Conservation (phyloP, 1,284 basidiomycete genomes). For the Tilletia walkeri region DNA sequence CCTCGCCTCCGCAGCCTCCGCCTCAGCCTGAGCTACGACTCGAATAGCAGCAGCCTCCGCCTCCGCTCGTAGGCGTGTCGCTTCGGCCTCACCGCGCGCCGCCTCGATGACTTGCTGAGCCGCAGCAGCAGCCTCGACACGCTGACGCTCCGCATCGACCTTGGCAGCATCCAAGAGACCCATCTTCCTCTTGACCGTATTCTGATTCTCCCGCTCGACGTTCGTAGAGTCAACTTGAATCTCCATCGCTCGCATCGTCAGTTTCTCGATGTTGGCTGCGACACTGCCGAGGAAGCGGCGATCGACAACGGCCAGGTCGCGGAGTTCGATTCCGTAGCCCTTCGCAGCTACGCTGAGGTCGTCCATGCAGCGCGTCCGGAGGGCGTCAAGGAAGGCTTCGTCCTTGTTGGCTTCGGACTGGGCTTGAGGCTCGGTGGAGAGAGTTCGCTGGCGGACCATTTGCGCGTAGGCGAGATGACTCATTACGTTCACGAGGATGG, state of each 20-base stretch:
- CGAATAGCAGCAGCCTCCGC: constrained; percentile 71
- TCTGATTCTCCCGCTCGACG: constrained; percentile 77
- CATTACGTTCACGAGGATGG: constrained; percentile 76
- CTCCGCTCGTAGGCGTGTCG: constrained; percentile 68
- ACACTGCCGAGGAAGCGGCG: constrained; percentile 78
- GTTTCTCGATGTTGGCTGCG: constrained; percentile 75
- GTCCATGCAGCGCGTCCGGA: constrained; percentile 76
- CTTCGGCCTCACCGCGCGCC: constrained; percentile 70
- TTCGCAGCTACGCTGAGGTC: constrained; percentile 73
- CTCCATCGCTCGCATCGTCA: constrained; percentile 74
- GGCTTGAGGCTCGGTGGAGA: constrained; percentile 71
- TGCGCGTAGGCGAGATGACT: constrained; percentile 67
- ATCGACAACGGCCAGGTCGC: constrained; percentile 77
- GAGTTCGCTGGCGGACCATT: constrained; percentile 73
- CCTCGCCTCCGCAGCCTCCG: constrained; percentile 51
- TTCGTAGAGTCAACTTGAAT: constrained; percentile 80
- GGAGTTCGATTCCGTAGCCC: constrained; percentile 74
- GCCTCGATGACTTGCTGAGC: constrained; percentile 71
- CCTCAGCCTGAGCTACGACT: constrained; percentile 40
- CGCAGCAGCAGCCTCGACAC: constrained; percentile 69
- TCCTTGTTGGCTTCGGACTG: constrained; percentile 66
- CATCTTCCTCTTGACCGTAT: constrained; percentile 77
- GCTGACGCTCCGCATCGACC: constrained; percentile 72
- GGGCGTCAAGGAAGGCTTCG: constrained; percentile 73
- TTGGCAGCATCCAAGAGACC: constrained; percentile 71